Evolutionary conservation across 257 asterid species (phyloP).

Genomic region (Solanum pinnatisectum): DNA sequence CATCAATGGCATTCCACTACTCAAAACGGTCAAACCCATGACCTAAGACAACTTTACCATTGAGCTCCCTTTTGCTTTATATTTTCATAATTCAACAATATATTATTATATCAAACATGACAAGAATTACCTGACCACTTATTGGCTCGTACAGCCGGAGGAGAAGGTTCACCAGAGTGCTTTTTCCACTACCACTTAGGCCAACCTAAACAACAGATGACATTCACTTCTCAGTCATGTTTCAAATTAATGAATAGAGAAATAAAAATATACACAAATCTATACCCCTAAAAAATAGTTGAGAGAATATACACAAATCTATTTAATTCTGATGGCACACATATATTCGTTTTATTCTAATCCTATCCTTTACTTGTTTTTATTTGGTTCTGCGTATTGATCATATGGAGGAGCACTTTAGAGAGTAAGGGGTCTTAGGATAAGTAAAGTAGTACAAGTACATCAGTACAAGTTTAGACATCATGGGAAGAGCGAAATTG

Average conservation of each 20-base stretch:
- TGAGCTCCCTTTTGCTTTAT: background rate
- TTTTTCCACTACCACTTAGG: slow-evolving; percentile 98
- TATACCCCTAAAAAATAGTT: background rate
- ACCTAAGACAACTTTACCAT: background rate
- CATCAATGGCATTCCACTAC: background rate
- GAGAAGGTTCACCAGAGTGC: slow-evolving; percentile 83
- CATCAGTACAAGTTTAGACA: background rate
- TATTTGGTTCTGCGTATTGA: background rate
- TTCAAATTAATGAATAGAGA: background rate
- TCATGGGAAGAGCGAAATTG: background rate
- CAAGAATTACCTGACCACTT: slow-evolving; percentile 64
- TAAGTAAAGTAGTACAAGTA: background rate
- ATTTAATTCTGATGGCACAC: background rate
- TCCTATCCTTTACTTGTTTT: background rate
- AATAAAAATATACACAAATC: background rate
- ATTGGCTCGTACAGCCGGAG: slow-evolving; percentile 95
- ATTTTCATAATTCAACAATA: background rate
- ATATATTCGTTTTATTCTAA: background rate
- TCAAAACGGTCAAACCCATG: background rate
- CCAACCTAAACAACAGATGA: slow-evolving; percentile 49
- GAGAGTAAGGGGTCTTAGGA: background rate
- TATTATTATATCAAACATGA: background rate
- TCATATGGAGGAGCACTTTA: background rate
- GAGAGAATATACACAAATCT: background rate
- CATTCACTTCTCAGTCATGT: background rate